phyloP scores from a whole-genome alignment of 345 rosid genomes.

The Dovyalis caffra region DNA sequence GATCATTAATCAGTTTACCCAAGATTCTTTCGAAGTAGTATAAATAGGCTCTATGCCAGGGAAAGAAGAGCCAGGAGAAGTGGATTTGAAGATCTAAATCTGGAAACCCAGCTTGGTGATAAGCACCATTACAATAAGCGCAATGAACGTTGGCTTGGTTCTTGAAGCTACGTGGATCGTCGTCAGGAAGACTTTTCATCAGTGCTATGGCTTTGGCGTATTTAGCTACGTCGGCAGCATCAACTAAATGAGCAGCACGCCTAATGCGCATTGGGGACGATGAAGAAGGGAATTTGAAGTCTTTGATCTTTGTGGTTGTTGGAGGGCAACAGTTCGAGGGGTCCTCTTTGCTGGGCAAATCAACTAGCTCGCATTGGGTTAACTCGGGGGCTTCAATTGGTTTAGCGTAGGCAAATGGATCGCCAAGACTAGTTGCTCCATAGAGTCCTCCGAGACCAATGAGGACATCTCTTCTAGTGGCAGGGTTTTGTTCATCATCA shows the following conservation, averaged over 20 bases:
- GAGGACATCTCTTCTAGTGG: constrained; percentile 47
- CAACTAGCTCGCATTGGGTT: constrained; percentile 31
- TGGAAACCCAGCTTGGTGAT: constrained; percentile 55
- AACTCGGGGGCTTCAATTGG: constrained; percentile 37
- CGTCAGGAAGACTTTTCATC: constrained; percentile 55
- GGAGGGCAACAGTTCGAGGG: constrained; percentile 58
- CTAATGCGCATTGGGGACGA: constrained; percentile 31
- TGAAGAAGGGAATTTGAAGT: constrained; percentile 42
- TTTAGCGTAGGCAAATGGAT: constrained; percentile 32
- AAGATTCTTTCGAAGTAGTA: constrained; percentile 54
- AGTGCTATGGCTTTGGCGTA: constrained; percentile 47
- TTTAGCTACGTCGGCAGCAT: constrained; percentile 37
- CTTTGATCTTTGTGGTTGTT: constrained; percentile 28
- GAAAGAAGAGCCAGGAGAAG: constrained; percentile 61
- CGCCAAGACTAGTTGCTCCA: constrained; percentile 34
- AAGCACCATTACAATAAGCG: constrained; percentile 61
- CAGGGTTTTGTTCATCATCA: constrained; percentile 17
- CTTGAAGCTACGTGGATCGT: constrained; percentile 56
- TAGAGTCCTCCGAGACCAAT: constrained; percentile 56
- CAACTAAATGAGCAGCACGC: constrained; percentile 47
- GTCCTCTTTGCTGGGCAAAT: constrained; percentile 34
- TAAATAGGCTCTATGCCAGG: constrained; percentile 55
- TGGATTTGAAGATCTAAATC: constrained; percentile 51
- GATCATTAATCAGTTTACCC: constrained; percentile 53
- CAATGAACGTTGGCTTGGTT: constrained; percentile 63